phyloP scores from a whole-genome alignment of 1,284 basidiomycete genomes.

The Hymenochaete sp. region DNA sequence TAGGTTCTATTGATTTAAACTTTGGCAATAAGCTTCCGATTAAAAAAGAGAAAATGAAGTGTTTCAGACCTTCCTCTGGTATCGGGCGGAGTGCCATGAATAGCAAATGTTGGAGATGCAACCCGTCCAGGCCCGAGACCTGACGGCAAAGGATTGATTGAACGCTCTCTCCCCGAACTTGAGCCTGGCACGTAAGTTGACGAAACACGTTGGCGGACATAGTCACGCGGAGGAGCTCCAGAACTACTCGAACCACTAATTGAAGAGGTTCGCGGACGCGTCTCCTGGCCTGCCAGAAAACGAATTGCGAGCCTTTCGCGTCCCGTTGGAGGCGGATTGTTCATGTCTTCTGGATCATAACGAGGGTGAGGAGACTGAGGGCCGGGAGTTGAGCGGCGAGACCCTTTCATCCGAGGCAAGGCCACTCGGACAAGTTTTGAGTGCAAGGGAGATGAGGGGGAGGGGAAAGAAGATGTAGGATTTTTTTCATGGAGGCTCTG shows the following conservation, averaged over 20 bases:
- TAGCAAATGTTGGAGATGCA: constrained; percentile 1
- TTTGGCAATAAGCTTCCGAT: constrained; percentile 21
- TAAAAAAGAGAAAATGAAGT: constrained; percentile 1
- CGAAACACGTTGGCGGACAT: constrained; percentile 14
- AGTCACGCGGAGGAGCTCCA: constrained; percentile 3
- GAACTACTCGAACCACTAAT: constrained; percentile 7
- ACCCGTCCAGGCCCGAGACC: constrained; percentile 13
- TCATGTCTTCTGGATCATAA: constrained; percentile 10
- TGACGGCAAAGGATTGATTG: constrained; percentile 10
- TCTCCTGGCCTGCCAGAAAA: constrained; percentile 14
- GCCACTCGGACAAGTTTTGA: constrained; percentile 10
- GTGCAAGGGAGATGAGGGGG: background rate
- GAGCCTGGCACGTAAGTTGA: constrained; percentile 16
- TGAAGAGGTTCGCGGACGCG: constrained; percentile 14
- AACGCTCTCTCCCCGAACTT: constrained; percentile 9
- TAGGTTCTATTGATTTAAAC: constrained; percentile 44
- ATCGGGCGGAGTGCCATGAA: constrained; percentile 13
- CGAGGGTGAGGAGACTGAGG: constrained; percentile 15
- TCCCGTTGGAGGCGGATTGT: constrained; percentile 9
- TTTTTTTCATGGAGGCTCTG: constrained; percentile 7
- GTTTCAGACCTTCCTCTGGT: constrained; percentile 17
- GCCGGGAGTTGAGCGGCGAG: constrained; percentile 10
- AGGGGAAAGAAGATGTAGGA: constrained; percentile 4
- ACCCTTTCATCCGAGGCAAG: constrained; percentile 12
- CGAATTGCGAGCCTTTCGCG: constrained; percentile 16